A percentile compares a stretch with the other conserved stretches of the same genome.
Evolutionary conservation across 805 yeast genomes (phyloP).

Genomic region (Candida coquimbonensis): DNA sequence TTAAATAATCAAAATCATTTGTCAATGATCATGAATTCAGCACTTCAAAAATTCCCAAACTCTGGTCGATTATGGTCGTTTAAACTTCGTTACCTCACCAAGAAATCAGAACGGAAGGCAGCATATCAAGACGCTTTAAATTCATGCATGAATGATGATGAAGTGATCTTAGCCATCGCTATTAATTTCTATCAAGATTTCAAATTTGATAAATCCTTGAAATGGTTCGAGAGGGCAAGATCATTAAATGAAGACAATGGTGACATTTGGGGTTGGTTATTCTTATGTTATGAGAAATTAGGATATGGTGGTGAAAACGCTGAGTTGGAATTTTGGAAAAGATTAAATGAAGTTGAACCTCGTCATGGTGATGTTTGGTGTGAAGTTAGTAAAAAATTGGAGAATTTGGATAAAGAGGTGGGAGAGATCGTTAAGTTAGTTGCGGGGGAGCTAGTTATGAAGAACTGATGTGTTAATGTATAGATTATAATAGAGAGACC

Average conservation of each 20-base stretch:
- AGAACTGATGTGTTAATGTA: not conserved
- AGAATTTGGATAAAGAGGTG: slow-evolving; percentile 35
- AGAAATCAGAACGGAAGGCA: slow-evolving; percentile 46
- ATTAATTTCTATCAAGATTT: slow-evolving; percentile 59
- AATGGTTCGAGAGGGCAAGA: slow-evolving; percentile 71
- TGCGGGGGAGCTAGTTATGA: slow-evolving; percentile 3
- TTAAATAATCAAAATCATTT: slow-evolving; percentile 46
- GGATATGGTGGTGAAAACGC: slow-evolving; percentile 29
- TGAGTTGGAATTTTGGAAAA: slow-evolving; percentile 25
- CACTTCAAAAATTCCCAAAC: slow-evolving; percentile 49
- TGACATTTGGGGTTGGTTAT: slow-evolving; percentile 70
- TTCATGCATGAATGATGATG: slow-evolving; percentile 51
- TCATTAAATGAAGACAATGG: slow-evolving; percentile 54
- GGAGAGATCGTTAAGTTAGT: slow-evolving; percentile 31
- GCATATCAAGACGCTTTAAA: slow-evolving; percentile 65
- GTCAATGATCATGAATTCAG: slow-evolving; percentile 46
- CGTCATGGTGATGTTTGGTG: slow-evolving; percentile 61
- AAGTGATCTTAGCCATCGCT: slow-evolving; percentile 60
- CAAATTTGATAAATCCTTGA: slow-evolving; percentile 52
- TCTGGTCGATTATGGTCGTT: slow-evolving; percentile 64
- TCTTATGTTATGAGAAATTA: slow-evolving; percentile 29
- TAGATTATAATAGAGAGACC: too few relatives aligned
- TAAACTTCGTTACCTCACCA: slow-evolving; percentile 37
- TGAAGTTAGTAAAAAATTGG: slow-evolving; percentile 38
- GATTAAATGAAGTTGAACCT: slow-evolving; percentile 43